Evolutionary conservation across 1,284 basidiomycete species (phyloP).

Genomic region (Fomitopsis schrenkii): DNA sequence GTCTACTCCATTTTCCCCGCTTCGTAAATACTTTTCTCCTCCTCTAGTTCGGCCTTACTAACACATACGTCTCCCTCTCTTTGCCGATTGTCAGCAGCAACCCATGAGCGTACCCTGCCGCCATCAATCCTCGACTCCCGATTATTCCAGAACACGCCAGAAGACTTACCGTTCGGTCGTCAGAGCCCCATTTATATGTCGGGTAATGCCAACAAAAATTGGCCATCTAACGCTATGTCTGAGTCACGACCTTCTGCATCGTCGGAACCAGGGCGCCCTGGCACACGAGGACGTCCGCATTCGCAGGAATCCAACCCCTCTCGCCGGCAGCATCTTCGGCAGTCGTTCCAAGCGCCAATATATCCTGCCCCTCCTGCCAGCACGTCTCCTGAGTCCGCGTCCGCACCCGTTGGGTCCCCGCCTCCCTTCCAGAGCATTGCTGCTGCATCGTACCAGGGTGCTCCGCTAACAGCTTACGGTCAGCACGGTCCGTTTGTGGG

Average conservation of each 20-base stretch:
- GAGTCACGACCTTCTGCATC: slow-evolving; percentile 16
- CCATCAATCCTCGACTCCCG: slow-evolving; percentile 10
- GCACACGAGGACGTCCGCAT: slow-evolving; percentile 21
- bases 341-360: slow-evolving; percentile 15
- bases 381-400: slow-evolving; percentile 12
- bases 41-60: slow-evolving; percentile 7
- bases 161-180: slow-evolving; percentile 17
- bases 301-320: slow-evolving; percentile 14
- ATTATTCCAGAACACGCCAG: slow-evolving; percentile 25
- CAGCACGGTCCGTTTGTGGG: slow-evolving; percentile 36
- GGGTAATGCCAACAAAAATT: slow-evolving; percentile 15
- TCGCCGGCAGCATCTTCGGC: slow-evolving; percentile 20
- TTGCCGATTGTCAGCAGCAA: slow-evolving; percentile 8
- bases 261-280: slow-evolving; percentile 17
- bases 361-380: slow-evolving; percentile 11
- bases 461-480: slow-evolving; percentile 23
- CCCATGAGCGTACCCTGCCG: slow-evolving; percentile 17
- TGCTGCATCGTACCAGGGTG: slow-evolving; percentile 17
- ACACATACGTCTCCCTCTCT: background rate
- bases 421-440: slow-evolving; percentile 19
- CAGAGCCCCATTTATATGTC: slow-evolving; percentile 17
- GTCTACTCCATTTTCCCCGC: background rate
- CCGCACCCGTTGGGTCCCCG: slow-evolving; percentile 8
- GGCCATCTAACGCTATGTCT: slow-evolving; percentile 20
- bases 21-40: slow-evolving; percentile 9